phyloP scores from a whole-genome alignment of 2,329 filamentous ascomycete genomes.

The Alternaria triticimaculans region DNA sequence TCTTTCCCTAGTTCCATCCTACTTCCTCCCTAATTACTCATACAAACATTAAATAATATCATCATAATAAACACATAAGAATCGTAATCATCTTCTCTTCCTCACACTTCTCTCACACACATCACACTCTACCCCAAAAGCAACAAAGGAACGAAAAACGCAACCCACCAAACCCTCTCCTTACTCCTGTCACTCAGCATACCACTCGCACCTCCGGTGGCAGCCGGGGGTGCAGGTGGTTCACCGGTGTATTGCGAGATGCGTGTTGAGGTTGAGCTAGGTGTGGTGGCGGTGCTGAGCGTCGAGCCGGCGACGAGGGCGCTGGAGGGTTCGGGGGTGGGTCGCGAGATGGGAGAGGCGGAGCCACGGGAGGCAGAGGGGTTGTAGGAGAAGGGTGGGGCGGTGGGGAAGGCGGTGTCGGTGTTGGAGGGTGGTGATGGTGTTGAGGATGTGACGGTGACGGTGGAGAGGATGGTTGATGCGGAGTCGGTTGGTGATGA shows the following conservation, averaged over 20 bases:
- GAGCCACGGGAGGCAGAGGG: constrained; percentile 11
- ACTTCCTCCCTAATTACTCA: not conserved
- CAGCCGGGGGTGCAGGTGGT: constrained; percentile 42
- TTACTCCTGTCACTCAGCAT: constrained; percentile 13
- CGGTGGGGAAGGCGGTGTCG: not conserved
- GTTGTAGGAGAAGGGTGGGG: constrained; percentile 8
- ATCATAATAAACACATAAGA: constrained; percentile 11
- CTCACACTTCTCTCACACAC: not conserved
- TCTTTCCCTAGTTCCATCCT: not conserved
- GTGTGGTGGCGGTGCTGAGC: constrained; percentile 16
- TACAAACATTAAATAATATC: constrained; percentile 1
- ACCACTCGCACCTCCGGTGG: constrained; percentile 24
- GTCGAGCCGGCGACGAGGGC: constrained; percentile 14
- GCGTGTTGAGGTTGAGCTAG: constrained; percentile 20
- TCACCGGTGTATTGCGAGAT: constrained; percentile 23
- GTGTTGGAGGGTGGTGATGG: not conserved
- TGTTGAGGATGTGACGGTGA: not conserved
- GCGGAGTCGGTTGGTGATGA: not conserved
- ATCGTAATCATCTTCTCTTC: constrained; percentile 2
- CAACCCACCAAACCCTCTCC: constrained; percentile 43
- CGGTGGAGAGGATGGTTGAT: not conserved
- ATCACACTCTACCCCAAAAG: not conserved
- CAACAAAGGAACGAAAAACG: constrained; percentile 30
- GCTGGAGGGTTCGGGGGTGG: constrained; percentile 8
- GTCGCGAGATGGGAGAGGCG: constrained; percentile 8